phyloP scores from a whole-genome alignment of 2,329 filamentous ascomycete species.

The Arthrobotrys conoides region DNA sequence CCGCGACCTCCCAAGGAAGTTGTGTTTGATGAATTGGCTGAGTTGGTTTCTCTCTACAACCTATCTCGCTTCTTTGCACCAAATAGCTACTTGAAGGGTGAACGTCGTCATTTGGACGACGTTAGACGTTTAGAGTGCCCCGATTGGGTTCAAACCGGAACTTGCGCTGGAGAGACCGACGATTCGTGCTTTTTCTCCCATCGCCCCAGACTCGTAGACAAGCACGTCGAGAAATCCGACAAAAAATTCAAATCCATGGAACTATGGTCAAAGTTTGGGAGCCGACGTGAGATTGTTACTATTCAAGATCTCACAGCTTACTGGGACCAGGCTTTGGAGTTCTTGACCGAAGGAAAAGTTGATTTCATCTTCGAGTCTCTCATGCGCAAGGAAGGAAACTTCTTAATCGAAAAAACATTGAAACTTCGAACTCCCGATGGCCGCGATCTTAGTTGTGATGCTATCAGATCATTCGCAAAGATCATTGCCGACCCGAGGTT shows the following conservation, averaged over 20 bases:
- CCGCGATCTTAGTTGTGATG: not conserved
- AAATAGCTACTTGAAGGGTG: not conserved
- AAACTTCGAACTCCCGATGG: not conserved
- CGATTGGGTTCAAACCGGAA: not conserved
- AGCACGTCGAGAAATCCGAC: slow-evolving; percentile 16
- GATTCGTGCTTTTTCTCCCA: slow-evolving; percentile 42
- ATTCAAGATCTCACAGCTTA: slow-evolving; percentile 11
- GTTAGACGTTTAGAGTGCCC: slow-evolving; percentile 6
- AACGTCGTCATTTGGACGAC: not conserved
- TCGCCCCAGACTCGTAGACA: not conserved
- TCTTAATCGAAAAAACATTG: slow-evolving; percentile 18
- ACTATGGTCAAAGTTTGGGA: slow-evolving; percentile 29
- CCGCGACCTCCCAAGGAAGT: not conserved
- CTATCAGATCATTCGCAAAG: slow-evolving; percentile 9
- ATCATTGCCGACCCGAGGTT: slow-evolving; percentile 19
- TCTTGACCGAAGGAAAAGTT: slow-evolving; percentile 19
- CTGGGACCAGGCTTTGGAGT: slow-evolving; percentile 33
- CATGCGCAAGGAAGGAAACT: slow-evolving; percentile 12
- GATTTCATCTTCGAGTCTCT: slow-evolving; percentile 36
- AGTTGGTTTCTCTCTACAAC: slow-evolving; percentile 18
- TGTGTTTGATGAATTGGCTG: slow-evolving; percentile 23
- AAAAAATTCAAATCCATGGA: slow-evolving; percentile 26
- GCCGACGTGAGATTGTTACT: not conserved
- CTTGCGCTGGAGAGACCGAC: slow-evolving; percentile 7
- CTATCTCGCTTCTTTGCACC: slow-evolving; percentile 20